Conservation (phyloP, 2,329 filamentous ascomycete species). For the Monosporascus sp. region DNA sequence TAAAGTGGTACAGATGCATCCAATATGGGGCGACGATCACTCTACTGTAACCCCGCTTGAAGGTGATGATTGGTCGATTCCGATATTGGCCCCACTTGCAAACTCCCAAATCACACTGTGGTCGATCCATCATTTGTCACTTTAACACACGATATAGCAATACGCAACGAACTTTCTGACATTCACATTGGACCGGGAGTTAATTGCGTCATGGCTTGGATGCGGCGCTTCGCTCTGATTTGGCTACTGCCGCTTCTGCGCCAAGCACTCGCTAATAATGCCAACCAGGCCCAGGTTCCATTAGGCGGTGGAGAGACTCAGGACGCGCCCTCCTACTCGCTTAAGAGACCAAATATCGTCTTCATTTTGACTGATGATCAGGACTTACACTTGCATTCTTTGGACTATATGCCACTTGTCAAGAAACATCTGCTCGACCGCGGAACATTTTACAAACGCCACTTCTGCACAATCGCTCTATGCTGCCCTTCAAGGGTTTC, state of each 20-base stretch:
- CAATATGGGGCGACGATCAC: too few species aligned
- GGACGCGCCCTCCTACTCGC: neutral
- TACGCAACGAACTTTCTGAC: too few species aligned
- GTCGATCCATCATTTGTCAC: too few species aligned
- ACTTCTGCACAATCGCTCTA: slow-evolving; percentile 31
- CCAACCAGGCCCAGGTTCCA: neutral
- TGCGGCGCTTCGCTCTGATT: neutral
- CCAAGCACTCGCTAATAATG: neutral
- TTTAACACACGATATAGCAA: too few species aligned
- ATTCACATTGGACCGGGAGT: too few species aligned
- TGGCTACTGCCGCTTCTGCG: neutral
- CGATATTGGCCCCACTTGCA: too few species aligned
- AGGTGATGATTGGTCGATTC: too few species aligned
- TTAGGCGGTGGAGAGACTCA: neutral
- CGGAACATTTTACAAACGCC: neutral
- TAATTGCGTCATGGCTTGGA: neutral
- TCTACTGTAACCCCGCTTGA: too few species aligned
- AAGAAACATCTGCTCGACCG: neutral
- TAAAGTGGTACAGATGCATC: too few species aligned
- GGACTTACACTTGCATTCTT: neutral
- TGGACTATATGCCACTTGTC: neutral
- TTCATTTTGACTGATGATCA: neutral
- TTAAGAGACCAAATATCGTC: neutral
- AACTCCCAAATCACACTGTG: too few species aligned
- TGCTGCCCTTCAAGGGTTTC: slow-evolving; percentile 55